A percentile compares a stretch with the other conserved stretches of the same genome.
phyloP scores from a whole-genome alignment of 176 grass and related monocot genomes.

The Tillandsia fasciculata region DNA sequence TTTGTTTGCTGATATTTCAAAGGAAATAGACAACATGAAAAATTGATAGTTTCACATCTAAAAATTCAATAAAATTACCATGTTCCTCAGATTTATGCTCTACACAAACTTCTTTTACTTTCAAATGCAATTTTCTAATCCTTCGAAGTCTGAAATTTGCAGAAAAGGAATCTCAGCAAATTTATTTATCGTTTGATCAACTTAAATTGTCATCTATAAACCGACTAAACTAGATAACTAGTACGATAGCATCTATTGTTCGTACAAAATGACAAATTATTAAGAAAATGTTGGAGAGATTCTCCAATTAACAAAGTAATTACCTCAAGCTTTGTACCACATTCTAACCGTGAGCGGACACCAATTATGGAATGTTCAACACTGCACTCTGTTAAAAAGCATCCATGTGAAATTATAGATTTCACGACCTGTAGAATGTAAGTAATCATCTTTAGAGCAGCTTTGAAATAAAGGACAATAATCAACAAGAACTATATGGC shows the following conservation, averaged over 20 bases:
- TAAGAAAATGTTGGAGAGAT: not conserved
- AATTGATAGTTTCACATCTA: no score
- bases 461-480: not conserved
- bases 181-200: not conserved
- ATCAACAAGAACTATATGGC: not conserved
- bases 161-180: not conserved
- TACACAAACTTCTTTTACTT: no score
- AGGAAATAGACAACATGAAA: no score
- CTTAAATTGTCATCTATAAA: not conserved
- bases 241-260: no score
- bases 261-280: no score
- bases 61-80: not conserved
- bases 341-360: constrained; percentile 59
- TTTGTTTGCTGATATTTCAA: no score
- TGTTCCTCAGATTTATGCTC: not conserved
- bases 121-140: no score
- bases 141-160: no score
- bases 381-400: constrained; percentile 56
- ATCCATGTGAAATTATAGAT: constrained; percentile 80
- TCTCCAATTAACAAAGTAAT: constrained; percentile 1
- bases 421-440: constrained; percentile 44
- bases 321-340: constrained; percentile 62
- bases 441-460: not conserved
- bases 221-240: no score
- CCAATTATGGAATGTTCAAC: constrained; percentile 71